Evolutionary conservation across 768 basidiomycete species (phyloP).

Genomic region (Boletus vinaceobasis): DNA sequence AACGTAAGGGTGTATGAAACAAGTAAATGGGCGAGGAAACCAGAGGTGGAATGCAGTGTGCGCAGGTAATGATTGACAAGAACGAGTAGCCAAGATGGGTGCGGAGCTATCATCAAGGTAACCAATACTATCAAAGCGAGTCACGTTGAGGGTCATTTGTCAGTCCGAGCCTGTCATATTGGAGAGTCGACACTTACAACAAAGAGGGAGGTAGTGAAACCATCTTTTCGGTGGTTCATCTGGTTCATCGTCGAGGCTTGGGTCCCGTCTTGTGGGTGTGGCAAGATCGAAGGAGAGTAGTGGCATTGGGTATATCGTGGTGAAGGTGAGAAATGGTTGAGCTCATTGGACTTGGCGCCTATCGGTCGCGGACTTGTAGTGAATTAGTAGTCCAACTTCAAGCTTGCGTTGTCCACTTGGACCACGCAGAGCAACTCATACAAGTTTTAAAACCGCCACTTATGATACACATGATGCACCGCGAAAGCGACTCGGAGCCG

Average conservation of each 20-base stretch:
- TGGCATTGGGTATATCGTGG: constrained; percentile 21
- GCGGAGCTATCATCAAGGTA: constrained; percentile 62
- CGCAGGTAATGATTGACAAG: constrained; percentile 65
- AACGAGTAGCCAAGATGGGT: constrained; percentile 68
- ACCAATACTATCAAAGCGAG: constrained; percentile 39
- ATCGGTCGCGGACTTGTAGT: too few relatives aligned
- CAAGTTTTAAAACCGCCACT: too few relatives aligned
- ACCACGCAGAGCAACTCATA: background rate
- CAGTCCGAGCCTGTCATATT: background rate
- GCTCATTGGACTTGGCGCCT: background rate
- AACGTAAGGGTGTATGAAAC: constrained; percentile 64
- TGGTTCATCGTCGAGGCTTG: constrained; percentile 26
- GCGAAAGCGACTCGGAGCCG: background rate
- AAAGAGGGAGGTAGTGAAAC: constrained; percentile 58
- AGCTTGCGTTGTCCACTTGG: too few relatives aligned
- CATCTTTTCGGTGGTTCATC: constrained; percentile 44
- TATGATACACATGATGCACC: background rate
- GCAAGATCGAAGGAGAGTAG: constrained; percentile 30
- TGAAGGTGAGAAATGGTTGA: constrained; percentile 1
- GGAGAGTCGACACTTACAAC: constrained; percentile 36
- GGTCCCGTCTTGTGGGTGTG: constrained; percentile 12
- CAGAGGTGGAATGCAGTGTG: constrained; percentile 43
- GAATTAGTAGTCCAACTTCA: background rate
- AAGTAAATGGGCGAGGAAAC: constrained; percentile 54
- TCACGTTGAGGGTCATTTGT: constrained; percentile 1